Base-by-base conservation (phyloP, 345 rosid genomes). In the Zanthoxylum bungeanum region DNA sequence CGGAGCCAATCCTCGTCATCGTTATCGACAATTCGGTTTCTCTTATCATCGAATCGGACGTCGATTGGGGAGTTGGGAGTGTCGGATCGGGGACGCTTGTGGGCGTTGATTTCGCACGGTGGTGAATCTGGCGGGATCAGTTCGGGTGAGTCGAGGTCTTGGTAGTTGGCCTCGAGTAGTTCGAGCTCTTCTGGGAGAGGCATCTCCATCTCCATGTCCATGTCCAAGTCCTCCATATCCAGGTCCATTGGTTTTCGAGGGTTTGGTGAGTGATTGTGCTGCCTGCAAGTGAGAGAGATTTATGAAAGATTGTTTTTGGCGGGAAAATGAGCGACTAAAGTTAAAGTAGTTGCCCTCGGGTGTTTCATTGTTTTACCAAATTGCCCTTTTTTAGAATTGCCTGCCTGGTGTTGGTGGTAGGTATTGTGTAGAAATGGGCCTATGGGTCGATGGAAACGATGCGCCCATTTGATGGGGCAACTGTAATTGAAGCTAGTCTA, bases 111-210 rank as follows among this genome's bases (percentile, higher is more conserved):
- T 59, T 70, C 46, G 73, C 12, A 25, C 1, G 78, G 79, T 52
- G 73, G 66, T 1, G 53, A 25, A 66, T 69, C 82, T 3, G 76
- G 57, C 14, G 85, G 83, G 69, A 68, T 53, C 44, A 58, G 66
- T 57, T 77, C 76, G 47, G 82, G 79, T 37, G 76, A 78, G 36
- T 79, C 73, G 58, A 51, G 76, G 67, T 85, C 87, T 17, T 72
- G 58, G 68, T 79, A 84, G 75, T 94, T 76, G 34, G 91, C 87
- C 81, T 90, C 99, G 12, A 92, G 94, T 77, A 89, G 83, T 82
- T 95, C 97, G 73, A 95, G 94, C 87, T 95, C 99, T 73, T 89
- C 97, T 3, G 93, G 88, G 0, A 73, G 80, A 21, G 97, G 98
- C 27, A 89, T 86, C 75, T 93, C 90, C 87, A 85, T 85, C 30